Percentiles rank a stretch among this genome's conserved stretches.
phyloP scores from a whole-genome alignment of 176 grass and related monocot species.

The Poa pratensis region DNA sequence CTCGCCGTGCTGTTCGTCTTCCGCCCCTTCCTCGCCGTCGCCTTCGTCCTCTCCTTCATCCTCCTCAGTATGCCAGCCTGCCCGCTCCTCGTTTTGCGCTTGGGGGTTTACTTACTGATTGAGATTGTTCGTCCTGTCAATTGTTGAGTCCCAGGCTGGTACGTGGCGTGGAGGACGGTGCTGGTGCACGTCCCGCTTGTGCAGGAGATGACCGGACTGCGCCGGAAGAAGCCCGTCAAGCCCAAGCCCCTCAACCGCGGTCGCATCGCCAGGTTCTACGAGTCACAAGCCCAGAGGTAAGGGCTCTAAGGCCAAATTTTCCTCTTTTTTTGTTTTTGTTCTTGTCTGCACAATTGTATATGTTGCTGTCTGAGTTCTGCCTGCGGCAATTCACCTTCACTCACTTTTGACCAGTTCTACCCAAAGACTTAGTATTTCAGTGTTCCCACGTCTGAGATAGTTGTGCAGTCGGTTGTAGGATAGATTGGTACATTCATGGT shows the following conservation, averaged over 20 bases:
- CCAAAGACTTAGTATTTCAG: background rate
- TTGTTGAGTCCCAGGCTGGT: conserved; percentile 65
- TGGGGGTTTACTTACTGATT: conserved; percentile 17
- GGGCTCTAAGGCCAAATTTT: background rate
- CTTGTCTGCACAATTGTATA: background rate
- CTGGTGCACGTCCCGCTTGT: conserved; percentile 94
- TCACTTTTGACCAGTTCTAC: conserved; percentile 12
- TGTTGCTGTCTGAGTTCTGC: background rate
- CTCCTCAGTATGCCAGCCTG: conserved; percentile 58
- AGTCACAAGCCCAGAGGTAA: conserved; percentile 54
- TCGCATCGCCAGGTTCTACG: conserved; percentile 75
- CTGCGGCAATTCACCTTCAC: background rate
- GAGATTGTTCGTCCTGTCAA: conserved; percentile 18
- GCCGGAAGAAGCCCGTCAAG: conserved; percentile 84
- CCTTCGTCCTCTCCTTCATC: conserved; percentile 76
- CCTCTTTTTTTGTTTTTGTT: background rate
- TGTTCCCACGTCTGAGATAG: background rate
- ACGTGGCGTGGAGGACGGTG: conserved; percentile 94
- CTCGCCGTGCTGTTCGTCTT: conserved; percentile 55
- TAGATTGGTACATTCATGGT: background rate
- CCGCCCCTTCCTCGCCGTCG: conserved; percentile 73
- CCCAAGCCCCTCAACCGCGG: conserved; percentile 65
- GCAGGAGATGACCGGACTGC: conserved; percentile 91
- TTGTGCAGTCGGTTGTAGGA: background rate
- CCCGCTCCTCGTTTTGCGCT: background rate